Conservation (phyloP, 139 green algal species). For the Picochlorum sp. region DNA sequence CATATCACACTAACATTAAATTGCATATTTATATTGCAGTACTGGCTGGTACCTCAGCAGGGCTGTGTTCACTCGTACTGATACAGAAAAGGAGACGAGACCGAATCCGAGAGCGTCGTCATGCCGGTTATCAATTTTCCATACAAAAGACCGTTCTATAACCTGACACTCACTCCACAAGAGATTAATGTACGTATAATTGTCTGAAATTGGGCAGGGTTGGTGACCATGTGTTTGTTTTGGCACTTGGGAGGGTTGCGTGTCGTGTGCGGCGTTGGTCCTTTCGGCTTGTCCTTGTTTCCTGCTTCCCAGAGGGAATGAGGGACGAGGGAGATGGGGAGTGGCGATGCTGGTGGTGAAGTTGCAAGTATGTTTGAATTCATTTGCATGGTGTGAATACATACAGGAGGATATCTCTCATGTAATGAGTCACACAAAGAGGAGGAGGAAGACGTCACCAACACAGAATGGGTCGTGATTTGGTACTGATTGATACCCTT, state of each 20-base stretch:
- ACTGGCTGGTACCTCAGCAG: neutral
- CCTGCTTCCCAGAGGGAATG: no score
- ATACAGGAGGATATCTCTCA: conserved; percentile 4
- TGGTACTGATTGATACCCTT: neutral
- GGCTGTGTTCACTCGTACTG: neutral
- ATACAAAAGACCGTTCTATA: conserved; percentile 44
- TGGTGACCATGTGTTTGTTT: no score
- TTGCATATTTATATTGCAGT: neutral
- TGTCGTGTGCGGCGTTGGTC: no score
- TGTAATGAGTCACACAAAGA: conserved; percentile 4
- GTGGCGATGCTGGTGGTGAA: no score
- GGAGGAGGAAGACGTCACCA: neutral
- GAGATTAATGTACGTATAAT: conserved; percentile 42
- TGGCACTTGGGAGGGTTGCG: no score
- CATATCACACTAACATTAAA: neutral
- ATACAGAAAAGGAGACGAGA: neutral
- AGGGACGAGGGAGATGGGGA: no score
- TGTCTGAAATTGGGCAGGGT: no score
- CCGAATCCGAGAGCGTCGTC: conserved; percentile 2
- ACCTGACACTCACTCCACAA: conserved; percentile 31
- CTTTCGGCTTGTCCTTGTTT: no score
- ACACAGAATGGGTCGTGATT: conserved; percentile 1
- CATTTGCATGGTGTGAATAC: no score
- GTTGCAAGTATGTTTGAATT: no score
- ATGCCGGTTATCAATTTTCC: conserved; percentile 19